These are phyloP conservation scores for Rehmannia glutinosa DNA, from an alignment of 257 asterid genomes.

Conservation along the genomic window DNA sequence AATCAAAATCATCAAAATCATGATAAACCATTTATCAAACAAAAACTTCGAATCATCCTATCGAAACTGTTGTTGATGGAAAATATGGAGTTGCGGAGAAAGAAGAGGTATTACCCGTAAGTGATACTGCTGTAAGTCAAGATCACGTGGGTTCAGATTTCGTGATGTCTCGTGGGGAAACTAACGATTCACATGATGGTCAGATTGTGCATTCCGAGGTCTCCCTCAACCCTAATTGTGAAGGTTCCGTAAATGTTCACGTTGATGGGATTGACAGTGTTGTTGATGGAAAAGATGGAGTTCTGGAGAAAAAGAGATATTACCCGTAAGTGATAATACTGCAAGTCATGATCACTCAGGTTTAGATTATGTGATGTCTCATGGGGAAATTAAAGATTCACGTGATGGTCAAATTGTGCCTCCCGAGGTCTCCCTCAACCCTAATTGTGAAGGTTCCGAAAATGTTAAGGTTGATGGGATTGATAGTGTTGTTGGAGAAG, in stretches of 20 bases:
- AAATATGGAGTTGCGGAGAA: background rate
- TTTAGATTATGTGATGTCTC: slow-evolving; percentile 14
- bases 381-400: slow-evolving; percentile 18
- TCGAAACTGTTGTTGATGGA: slow-evolving; percentile 26
- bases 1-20: too few relatives aligned
- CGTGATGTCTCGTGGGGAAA: background rate
- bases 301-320: too few relatives aligned
- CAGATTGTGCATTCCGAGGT: too few relatives aligned
- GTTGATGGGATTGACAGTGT: background rate
- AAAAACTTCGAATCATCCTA: slow-evolving; percentile 15
- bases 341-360: slow-evolving; percentile 7
- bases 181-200: too few relatives aligned
- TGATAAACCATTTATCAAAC: too few relatives aligned
- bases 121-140: slow-evolving; percentile 20
- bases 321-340: slow-evolving; percentile 9
- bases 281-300: background rate
- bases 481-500: slow-evolving; percentile 16
- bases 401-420: slow-evolving; percentile 10
- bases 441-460: slow-evolving; percentile 4
- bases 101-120: slow-evolving; percentile 22
- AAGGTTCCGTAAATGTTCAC: background rate
- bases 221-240: too few relatives aligned
- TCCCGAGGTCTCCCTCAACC: background rate
- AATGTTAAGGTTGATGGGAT: slow-evolving; percentile 11
- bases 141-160: slow-evolving; percentile 21